A percentile compares a stretch with the other conserved stretches of the same genome.
Conservation (phyloP, 345 rosid species). For the Aquilaria malaccensis region DNA sequence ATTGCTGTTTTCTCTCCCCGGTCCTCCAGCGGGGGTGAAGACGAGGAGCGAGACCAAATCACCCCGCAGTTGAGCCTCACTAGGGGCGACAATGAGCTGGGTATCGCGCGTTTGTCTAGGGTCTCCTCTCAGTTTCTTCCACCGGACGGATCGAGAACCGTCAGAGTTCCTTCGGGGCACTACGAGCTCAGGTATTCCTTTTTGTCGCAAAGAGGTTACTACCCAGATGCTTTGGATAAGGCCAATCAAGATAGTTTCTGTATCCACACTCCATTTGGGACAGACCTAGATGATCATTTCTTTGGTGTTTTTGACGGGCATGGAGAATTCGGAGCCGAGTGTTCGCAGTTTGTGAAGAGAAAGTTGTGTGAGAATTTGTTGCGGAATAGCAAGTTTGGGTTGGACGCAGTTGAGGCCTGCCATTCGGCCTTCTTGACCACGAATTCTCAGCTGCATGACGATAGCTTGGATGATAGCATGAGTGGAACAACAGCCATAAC, state of each 20-base stretch:
- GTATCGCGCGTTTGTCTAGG: slow-evolving; percentile 76
- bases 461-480: slow-evolving; percentile 80
- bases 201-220: slow-evolving; percentile 87
- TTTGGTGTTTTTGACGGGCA: slow-evolving; percentile 99
- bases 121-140: slow-evolving; percentile 94
- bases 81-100: slow-evolving; percentile 50
- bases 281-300: slow-evolving; percentile 59
- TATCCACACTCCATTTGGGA: slow-evolving; percentile 86
- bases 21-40: slow-evolving; percentile 40
- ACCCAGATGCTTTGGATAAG: slow-evolving; percentile 93
- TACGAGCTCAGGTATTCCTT: slow-evolving; percentile 71
- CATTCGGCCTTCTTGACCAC: slow-evolving; percentile 60
- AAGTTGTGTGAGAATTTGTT: slow-evolving; percentile 84
- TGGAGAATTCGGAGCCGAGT: slow-evolving; percentile 87
- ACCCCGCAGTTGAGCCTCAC: slow-evolving; percentile 27
- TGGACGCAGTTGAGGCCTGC: slow-evolving; percentile 73
- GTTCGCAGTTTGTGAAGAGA: slow-evolving; percentile 81
- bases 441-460: slow-evolving; percentile 69
- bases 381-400: slow-evolving; percentile 45
- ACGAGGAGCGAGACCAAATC: slow-evolving; percentile 49
- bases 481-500: slow-evolving; percentile 96
- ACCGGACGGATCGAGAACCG: slow-evolving; percentile 68
- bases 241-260: slow-evolving; percentile 98
- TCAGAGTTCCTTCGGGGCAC: slow-evolving; percentile 49
- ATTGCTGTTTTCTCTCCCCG: slow-evolving; percentile 52